Evolutionary conservation across 176 grass and related monocot species (phyloP), one percentile per base, ranked within the genome.

Genomic region (Triticum urartu): DNA sequence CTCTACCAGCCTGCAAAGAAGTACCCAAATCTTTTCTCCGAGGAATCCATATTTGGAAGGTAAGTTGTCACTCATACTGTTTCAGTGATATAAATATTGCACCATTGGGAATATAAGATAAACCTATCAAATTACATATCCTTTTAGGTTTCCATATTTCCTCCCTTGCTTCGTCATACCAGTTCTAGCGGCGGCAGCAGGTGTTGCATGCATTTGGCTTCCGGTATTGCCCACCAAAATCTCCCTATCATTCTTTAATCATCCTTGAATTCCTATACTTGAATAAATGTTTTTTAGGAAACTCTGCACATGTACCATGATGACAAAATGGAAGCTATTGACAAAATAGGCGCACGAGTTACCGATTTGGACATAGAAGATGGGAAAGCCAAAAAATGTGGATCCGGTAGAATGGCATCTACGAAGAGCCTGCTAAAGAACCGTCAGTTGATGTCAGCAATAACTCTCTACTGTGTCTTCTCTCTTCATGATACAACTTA

Each of bases 121-220:
- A 68, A 11, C 26, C 35, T 60, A 11, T 47, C 12, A 64, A 28
- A 10, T 62, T 77, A 8, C 42, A 72, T 80, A 63, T 63, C 7
- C 18, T 77, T 88, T 32, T 56, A 95, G 93, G 69, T 95, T 95
- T 87, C 90, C 93, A 7, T 95, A 95, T 74, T 92, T 94, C 42
- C 82, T 94, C 20, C 92, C 92, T 47, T 90, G 82, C 73, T 80
- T 94, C 12, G 62, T 86, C 36, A 88, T 94, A 85, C 90, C 89
- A 4, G 42, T 80, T 28, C 68, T 94, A 50, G 90, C 92, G 60
- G 72, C 75, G 18, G 87, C 24, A 64, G 82, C 87, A 72, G 83
- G 79, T 34, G 34, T 92, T 61, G 87, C 87, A 34, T 92, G 87
- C 60, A 89, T 94, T 81, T 94, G 92, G 92, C 85, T 94, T 83